phyloP scores from a whole-genome alignment of 805 yeast genomes.

The Sugiyamaella smithiae region DNA sequence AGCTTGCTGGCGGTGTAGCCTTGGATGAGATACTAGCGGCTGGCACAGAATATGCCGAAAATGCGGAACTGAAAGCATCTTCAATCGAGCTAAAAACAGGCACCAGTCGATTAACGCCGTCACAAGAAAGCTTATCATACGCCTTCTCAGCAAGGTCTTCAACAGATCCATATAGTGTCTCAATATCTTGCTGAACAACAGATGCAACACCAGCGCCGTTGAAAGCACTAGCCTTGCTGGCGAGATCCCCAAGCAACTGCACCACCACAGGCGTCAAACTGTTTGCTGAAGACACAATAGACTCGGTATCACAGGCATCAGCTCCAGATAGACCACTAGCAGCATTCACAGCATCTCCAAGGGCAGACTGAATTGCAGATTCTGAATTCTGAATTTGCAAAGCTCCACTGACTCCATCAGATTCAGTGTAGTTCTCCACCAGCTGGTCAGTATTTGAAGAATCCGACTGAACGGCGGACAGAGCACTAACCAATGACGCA shows the following conservation, averaged over 20 bases:
- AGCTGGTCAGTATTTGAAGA: conserved; percentile 12
- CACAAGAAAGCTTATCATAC: conserved; percentile 20
- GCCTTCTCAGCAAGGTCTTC: conserved; percentile 21
- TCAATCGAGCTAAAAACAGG: conserved; percentile 15
- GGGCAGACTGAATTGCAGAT: conserved; percentile 23
- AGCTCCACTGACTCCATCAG: conserved; percentile 30
- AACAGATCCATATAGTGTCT: conserved; percentile 22
- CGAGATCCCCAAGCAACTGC: conserved; percentile 23
- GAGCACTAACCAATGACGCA: conserved; percentile 13
- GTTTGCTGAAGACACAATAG: neutral
- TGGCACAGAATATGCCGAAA: conserved; percentile 6
- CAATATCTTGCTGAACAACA: conserved; percentile 27
- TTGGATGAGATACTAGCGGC: neutral
- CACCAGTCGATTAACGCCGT: conserved; percentile 15
- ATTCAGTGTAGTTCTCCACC: conserved; percentile 9
- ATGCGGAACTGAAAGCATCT: conserved; percentile 6
- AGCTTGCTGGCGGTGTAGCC: neutral
- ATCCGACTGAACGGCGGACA: conserved; percentile 17
- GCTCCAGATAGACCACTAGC: conserved; percentile 13
- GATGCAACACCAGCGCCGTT: conserved; percentile 22
- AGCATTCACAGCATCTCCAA: conserved; percentile 15
- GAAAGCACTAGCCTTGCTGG: conserved; percentile 27
- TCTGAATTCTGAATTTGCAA: conserved; percentile 29
- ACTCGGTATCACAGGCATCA: conserved; percentile 12
- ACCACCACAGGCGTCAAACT: conserved; percentile 9